Evolutionary conservation across 192 early-diverging fungal genomes (phyloP), one percentile per base, ranked within the genome.

Genomic region (Neocallimastix lanati): DNA sequence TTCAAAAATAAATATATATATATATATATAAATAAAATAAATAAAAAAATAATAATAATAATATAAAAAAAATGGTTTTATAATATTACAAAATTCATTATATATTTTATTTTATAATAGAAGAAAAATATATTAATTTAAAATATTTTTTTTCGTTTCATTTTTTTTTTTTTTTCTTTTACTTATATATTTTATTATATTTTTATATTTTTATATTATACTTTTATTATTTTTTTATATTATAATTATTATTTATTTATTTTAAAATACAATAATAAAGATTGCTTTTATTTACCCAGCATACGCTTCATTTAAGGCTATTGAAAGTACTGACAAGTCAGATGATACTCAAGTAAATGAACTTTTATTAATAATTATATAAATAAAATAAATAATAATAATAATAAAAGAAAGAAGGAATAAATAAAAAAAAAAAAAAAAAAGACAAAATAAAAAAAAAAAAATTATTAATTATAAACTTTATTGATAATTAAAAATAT

Each of bases 341-440:
- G 93, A 95, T 83, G 94, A 96, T 82, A 91, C 84, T 21, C 95
- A 96, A 82, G 96, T 95, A 94, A 78, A n/a, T n/a, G n/a, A n/a
- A n/a, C n/a, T n/a, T n/a, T 80, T 14, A 80, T 77, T 76, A 2
- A 7, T 13, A 29, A 14, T 14, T 21, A 77, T 29, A 13, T 79
- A 77, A 14, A 77, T 13, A 30, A 79, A 79, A 29, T 79, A 67
- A 79, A 29, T 77, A 29, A 13, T 77, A 79, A 29, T 13, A 12
- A 77, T 80, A 38, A 81, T 79, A 81, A 0, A 25, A 2, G 2
- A 15, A 27, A 81, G 3, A 33, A 6, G 3, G 11, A 33, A 33
- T 33, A 33, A 29, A 29, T 38, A 79, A 79, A 29, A 79, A 12
- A 77, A 82, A 38, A 81, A 77, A 81, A 0, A 25, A 2, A 29